Percentiles rank a stretch among this genome's conserved stretches.
Conservation (phyloP, 208 protist genomes). For the Leishmania aethiopica region DNA sequence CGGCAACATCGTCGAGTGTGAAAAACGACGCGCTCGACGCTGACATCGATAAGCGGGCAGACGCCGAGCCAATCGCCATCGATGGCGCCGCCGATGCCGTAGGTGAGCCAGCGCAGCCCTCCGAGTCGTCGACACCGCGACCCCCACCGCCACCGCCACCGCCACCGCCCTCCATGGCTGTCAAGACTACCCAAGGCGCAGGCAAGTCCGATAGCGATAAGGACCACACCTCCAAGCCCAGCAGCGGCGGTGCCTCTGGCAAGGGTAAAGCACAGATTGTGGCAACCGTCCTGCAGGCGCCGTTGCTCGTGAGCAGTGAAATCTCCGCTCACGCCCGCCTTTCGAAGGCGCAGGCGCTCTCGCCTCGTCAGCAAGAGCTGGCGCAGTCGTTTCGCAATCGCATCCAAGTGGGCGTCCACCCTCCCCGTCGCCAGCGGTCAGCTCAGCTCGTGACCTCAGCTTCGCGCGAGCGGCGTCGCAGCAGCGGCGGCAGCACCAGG, state of each 20-base stretch:
- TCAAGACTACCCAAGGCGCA: not conserved
- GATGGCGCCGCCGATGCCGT: not conserved
- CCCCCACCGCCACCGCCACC: not conserved
- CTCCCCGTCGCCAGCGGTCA: constrained; percentile 19
- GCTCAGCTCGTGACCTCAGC: not conserved
- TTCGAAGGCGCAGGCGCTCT: constrained; percentile 1
- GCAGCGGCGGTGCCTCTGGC: not conserved
- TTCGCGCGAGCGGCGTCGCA: not conserved
- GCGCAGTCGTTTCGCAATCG: constrained; percentile 42
- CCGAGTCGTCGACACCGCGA: not conserved
- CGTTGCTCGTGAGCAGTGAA: constrained; percentile 10
- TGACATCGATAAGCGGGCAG: not conserved
- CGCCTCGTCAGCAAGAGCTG: constrained; percentile 27
- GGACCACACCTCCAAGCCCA: not conserved
- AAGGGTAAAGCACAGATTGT: not conserved
- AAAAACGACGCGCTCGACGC: not conserved
- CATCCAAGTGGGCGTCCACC: constrained; percentile 40
- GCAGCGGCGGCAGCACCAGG: constrained; percentile 14
- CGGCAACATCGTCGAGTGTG: not conserved
- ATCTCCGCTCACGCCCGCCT: not conserved
- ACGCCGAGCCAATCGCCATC: not conserved
- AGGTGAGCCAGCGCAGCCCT: not conserved
- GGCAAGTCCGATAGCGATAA: not conserved
- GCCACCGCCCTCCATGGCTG: not conserved
- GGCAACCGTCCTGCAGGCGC: not conserved